These are phyloP conservation scores for Daedaleopsis nitida DNA, from an alignment of 768 basidiomycete genomes.

Conservation along the genomic window DNA sequence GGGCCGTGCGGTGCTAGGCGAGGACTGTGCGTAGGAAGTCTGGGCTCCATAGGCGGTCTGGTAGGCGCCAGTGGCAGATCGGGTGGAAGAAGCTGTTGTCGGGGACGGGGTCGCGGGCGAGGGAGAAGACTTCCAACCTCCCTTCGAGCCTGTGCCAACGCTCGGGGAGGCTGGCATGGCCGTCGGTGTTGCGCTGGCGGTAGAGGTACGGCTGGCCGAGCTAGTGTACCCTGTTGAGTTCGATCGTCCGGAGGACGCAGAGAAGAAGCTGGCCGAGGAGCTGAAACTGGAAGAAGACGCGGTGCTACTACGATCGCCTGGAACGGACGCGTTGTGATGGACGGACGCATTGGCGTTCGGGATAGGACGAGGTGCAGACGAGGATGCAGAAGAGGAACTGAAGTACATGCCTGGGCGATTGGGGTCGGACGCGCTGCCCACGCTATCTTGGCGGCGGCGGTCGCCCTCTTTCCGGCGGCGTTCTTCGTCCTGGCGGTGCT, in stretches of 20 bases:
- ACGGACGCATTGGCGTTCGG: constrained; percentile 26
- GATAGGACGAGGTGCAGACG: constrained; percentile 31
- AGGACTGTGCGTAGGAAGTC: constrained; percentile 2
- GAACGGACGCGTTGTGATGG: constrained; percentile 20
- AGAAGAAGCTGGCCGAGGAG: constrained; percentile 25
- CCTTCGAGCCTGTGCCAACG: constrained; percentile 1
- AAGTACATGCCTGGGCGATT: constrained; percentile 26
- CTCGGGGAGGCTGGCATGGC: constrained; percentile 1
- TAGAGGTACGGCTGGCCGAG: constrained; percentile 29
- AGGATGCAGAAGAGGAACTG: constrained; percentile 27
- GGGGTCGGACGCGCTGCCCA: constrained; percentile 18
- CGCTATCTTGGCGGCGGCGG: constrained; percentile 26
- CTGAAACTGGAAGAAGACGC: constrained; percentile 27
- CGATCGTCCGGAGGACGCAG: constrained; percentile 23
- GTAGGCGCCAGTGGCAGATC: constrained; percentile 4
- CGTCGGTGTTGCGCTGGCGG: constrained; percentile 18
- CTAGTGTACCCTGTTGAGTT: constrained; percentile 20
- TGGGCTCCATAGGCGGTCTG: constrained; percentile 4
- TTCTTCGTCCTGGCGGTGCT: constrained; percentile 25
- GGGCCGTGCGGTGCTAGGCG: constrained; percentile 14
- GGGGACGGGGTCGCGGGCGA: constrained; percentile 1
- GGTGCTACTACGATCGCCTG: constrained; percentile 33
- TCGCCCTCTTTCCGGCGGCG: constrained; percentile 10
- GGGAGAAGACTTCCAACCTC: constrained; percentile 18
- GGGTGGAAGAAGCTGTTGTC: constrained; percentile 8